Base-by-base conservation (phyloP, 164 flowering plant species). In the Paratinospora sagittata region DNA sequence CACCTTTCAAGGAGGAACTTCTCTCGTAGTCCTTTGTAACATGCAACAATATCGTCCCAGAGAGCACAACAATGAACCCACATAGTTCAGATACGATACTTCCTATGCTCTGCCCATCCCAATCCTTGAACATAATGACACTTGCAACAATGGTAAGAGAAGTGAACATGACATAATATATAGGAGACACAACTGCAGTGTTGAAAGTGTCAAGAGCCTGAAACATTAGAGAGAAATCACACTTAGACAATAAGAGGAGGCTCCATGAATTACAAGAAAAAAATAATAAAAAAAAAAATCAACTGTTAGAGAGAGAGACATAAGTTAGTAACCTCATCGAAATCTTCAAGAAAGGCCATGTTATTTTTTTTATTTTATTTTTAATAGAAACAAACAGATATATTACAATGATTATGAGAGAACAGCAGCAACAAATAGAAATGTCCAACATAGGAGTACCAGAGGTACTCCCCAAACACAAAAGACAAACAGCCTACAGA, bases 101-200 rank as follows among this genome's bases (percentile, higher is more conserved):
- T 21, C 81, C 89, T n/a, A 62, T 81, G 70, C 81, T 84, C 78
- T 92, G 91, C 24, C 85, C 93, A 81, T 87, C 90, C 94, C 94
- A 92, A 67, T 92, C 96, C 97, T 90, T 92, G 80, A 90, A 92
- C 96, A 92, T 90, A 67, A 90, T 90, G 66, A 87, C 91, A 74
- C 97, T 92, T 72, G 97, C 97, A 70, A 92, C 80, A 55, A 92
- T 92, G 19, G 97, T 90, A 55, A 92, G 91, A 9, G 97, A 76
- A 26, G 97, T 92, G 83, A 92, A 92, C 92, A 92, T 80, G 72
- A 86, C 97, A 69, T 92, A 92, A 76, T 92, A 92, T 62, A 92
- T 90, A 19, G 97, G 97, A 62, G 97, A 90, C 37, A 92, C 97
- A 72, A 92, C 65, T 58, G 91, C 91, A 41, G 97, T 86, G 82